Conservation (phyloP, 805 yeast genomes). For the Metschnikowia rubicola region DNA sequence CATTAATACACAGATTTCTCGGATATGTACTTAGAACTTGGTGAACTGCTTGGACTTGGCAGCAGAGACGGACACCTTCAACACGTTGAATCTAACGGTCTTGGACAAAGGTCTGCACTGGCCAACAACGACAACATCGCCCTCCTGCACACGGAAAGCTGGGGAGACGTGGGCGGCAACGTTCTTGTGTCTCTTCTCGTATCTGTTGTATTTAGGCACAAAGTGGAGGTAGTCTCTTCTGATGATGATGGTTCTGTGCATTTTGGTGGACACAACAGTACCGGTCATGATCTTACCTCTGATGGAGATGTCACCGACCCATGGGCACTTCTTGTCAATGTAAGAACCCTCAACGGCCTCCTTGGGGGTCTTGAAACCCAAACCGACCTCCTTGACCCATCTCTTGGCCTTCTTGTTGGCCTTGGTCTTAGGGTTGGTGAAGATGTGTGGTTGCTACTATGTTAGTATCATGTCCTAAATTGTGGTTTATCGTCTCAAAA, state of each 20-base stretch:
- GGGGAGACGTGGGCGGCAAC: constrained; percentile 99
- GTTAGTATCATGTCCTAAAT: constrained; percentile 32
- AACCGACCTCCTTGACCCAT: constrained; percentile 99
- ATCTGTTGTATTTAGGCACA: constrained; percentile 99
- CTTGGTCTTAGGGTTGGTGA: constrained; percentile 99
- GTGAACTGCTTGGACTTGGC: constrained; percentile 92
- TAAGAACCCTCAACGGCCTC: constrained; percentile 97
- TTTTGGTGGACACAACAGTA: constrained; percentile 99
- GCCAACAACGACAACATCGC: constrained; percentile 99
- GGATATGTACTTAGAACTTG: constrained; percentile 69
- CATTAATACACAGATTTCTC: constrained; percentile 16
- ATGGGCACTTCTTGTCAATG: constrained; percentile 99
- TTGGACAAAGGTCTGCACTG: constrained; percentile 99
- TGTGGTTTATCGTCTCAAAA: too few relatives aligned
- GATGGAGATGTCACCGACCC: constrained; percentile 94
- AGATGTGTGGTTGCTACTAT: constrained; percentile 97
- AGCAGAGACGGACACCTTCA: constrained; percentile 81
- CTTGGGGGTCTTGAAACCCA: constrained; percentile 99
- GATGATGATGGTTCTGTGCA: constrained; percentile 99
- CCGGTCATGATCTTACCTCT: constrained; percentile 99
- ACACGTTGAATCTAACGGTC: constrained; percentile 99
- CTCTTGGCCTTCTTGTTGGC: constrained; percentile 98
- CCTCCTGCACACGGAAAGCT: constrained; percentile 99
- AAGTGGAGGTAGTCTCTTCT: constrained; percentile 99
- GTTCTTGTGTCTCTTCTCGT: constrained; percentile 99